A percentile compares a stretch with the other conserved stretches of the same genome.
These are phyloP conservation scores for Casuarina glauca DNA, from an alignment of 306 rosid species.

Conservation along the genomic window DNA sequence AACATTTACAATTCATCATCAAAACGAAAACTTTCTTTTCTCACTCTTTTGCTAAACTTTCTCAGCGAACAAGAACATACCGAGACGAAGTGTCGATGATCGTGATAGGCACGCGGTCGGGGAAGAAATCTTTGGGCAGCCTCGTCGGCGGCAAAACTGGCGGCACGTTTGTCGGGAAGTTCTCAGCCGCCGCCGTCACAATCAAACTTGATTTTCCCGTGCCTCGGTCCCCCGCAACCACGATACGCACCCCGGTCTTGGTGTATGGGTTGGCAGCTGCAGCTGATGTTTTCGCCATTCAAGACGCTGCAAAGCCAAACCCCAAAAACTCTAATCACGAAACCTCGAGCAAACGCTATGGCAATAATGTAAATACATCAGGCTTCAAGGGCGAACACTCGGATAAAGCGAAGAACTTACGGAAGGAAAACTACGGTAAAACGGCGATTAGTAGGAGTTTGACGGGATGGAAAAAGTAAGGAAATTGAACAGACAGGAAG, in stretches of 20 bases:
- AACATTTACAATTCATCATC: neutral
- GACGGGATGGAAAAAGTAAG: neutral
- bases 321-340: conserved; percentile 28
- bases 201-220: conserved; percentile 96
- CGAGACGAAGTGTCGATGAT: conserved; percentile 91
- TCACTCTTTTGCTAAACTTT: neutral
- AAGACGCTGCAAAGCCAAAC: conserved; percentile 24
- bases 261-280: conserved; percentile 53
- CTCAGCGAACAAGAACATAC: conserved; percentile 31
- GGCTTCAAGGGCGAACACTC: neutral
- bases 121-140: conserved; percentile 82
- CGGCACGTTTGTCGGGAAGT: conserved; percentile 71
- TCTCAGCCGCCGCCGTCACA: conserved; percentile 81
- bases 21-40: neutral
- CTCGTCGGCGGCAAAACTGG: conserved; percentile 84
- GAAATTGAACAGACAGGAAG: neutral
- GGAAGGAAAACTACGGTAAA: neutral
- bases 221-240: conserved; percentile 83
- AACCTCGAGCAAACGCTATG: neutral
- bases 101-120: conserved; percentile 88
- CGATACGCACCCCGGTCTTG: conserved; percentile 75
- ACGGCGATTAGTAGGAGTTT: neutral
- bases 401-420: neutral
- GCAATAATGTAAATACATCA: conserved; percentile 7
- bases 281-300: conserved; percentile 63